Conservation (phyloP, 2,329 filamentous ascomycete genomes). For the Emergomyces orientalis region DNA sequence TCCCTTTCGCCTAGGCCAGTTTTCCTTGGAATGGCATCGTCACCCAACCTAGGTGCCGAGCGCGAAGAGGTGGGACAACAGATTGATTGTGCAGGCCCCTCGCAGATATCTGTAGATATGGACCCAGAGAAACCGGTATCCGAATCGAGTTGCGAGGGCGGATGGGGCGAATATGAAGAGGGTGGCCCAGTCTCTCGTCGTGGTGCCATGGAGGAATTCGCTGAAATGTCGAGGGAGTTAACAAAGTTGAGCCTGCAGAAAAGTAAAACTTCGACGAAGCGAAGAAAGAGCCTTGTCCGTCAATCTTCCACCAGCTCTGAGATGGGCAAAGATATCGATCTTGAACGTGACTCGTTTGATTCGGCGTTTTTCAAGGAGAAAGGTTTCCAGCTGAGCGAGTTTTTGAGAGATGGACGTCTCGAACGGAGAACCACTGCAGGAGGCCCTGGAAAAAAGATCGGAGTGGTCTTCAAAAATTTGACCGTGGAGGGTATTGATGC, state of each 20-base stretch:
- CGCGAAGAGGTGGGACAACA: not conserved
- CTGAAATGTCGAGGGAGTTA: constrained; percentile 48
- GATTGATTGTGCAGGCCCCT: not conserved
- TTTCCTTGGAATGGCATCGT: not conserved
- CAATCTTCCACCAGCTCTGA: constrained; percentile 23
- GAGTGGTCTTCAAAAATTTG: constrained; percentile 66
- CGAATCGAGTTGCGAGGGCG: constrained; percentile 33
- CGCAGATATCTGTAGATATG: not conserved
- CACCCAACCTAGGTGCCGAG: not conserved
- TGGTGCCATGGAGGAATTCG: constrained; percentile 51
- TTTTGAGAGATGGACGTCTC: constrained; percentile 10
- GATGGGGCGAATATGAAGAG: constrained; percentile 54
- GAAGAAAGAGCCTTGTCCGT: constrained; percentile 23
- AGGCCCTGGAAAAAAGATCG: constrained; percentile 64
- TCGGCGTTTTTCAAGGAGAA: not conserved
- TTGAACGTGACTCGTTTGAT: constrained; percentile 30
- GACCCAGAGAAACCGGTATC: not conserved
- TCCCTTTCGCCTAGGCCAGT: too few species aligned
- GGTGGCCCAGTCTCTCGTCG: constrained; percentile 45
- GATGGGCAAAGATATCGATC: constrained; percentile 40
- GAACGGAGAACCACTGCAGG: constrained; percentile 14
- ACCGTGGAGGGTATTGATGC: constrained; percentile 63
- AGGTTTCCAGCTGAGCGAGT: constrained; percentile 7
- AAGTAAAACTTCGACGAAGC: constrained; percentile 24
- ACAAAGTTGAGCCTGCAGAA: constrained; percentile 42